A percentile compares a stretch with the other conserved stretches of the same genome.
phyloP scores from a whole-genome alignment of 192 early-diverging fungal species.

The Podila epigama region DNA sequence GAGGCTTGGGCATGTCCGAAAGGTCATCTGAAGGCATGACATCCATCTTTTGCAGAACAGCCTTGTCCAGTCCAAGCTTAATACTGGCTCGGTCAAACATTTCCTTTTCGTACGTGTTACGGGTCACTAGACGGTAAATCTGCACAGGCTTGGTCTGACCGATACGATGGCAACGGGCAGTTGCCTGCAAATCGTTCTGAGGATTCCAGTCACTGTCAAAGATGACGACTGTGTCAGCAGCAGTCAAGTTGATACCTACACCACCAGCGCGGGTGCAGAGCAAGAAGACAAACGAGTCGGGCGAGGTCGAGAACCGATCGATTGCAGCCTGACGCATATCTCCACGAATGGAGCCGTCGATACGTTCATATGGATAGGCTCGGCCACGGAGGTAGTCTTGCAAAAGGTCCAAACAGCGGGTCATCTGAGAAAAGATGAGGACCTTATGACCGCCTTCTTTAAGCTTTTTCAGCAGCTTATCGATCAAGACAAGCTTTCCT shows the following conservation, averaged over 20 bases:
- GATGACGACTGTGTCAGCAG: slow-evolving; percentile 88
- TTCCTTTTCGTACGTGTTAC: slow-evolving; percentile 89
- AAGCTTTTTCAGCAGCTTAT: slow-evolving; percentile 81
- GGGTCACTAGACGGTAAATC: slow-evolving; percentile 76
- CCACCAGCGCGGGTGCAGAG: slow-evolving; percentile 88
- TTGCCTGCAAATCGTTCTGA: slow-evolving; percentile 90
- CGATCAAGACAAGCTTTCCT: slow-evolving; percentile 85
- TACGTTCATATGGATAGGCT: slow-evolving; percentile 80
- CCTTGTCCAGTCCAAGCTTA: slow-evolving; percentile 86
- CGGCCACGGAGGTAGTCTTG: slow-evolving; percentile 83
- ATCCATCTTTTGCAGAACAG: slow-evolving; percentile 85
- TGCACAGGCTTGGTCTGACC: slow-evolving; percentile 90
- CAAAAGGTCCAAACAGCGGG: slow-evolving; percentile 80
- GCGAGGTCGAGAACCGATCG: slow-evolving; percentile 82
- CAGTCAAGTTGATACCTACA: slow-evolving; percentile 90
- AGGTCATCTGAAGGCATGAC: slow-evolving; percentile 57
- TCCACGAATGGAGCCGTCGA: slow-evolving; percentile 82
- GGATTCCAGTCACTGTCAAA: slow-evolving; percentile 93
- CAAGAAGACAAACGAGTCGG: slow-evolving; percentile 86
- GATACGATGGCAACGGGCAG: slow-evolving; percentile 86
- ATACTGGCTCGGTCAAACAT: slow-evolving; percentile 93
- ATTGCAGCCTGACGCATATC: slow-evolving; percentile 87
- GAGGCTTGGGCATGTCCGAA: slow-evolving; percentile 55
- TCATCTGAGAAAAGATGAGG: slow-evolving; percentile 91
- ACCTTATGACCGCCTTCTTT: slow-evolving; percentile 85